phyloP scores from a whole-genome alignment of 352 stramenopile species.

The Phytophthora ohioensis region DNA sequence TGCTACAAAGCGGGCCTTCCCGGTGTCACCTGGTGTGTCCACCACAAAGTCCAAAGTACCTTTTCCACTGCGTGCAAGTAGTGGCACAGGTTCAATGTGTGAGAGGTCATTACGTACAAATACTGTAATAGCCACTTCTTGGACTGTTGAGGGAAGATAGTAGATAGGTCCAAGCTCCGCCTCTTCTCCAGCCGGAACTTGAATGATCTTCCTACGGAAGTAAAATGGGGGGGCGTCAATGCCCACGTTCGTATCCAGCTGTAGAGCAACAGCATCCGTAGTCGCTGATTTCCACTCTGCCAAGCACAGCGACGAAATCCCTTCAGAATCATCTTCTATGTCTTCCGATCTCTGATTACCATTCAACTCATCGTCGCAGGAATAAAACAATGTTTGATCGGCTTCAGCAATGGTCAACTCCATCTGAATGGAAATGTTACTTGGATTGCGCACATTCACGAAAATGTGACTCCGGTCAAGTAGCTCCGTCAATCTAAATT shows the following conservation, averaged over 20 bases:
- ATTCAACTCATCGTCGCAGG: conserved; percentile 37
- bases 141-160: conserved; percentile 58
- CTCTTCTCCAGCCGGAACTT: conserved; percentile 34
- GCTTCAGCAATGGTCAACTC: conserved; percentile 51
- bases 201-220: conserved; percentile 37
- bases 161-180: conserved; percentile 65
- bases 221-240: conserved; percentile 47
- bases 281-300: conserved; percentile 45
- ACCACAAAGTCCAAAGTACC: conserved; percentile 41
- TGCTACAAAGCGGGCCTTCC: conserved; percentile 10
- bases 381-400: conserved; percentile 59
- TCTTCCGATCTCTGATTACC: neutral
- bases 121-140: conserved; percentile 39
- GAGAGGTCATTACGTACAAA: conserved; percentile 76
- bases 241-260: conserved; percentile 12
- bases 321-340: conserved; percentile 4
- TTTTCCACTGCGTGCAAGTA: conserved; percentile 54
- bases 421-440: conserved; percentile 55
- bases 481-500: conserved; percentile 57
- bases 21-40: neutral
- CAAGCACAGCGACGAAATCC: conserved; percentile 44
- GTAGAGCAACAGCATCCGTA: conserved; percentile 11
- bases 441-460: conserved; percentile 59
- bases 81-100: conserved; percentile 59
- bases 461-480: conserved; percentile 32